Conservation (phyloP, 2,329 filamentous ascomycete species). For the Neonectria hederae region DNA sequence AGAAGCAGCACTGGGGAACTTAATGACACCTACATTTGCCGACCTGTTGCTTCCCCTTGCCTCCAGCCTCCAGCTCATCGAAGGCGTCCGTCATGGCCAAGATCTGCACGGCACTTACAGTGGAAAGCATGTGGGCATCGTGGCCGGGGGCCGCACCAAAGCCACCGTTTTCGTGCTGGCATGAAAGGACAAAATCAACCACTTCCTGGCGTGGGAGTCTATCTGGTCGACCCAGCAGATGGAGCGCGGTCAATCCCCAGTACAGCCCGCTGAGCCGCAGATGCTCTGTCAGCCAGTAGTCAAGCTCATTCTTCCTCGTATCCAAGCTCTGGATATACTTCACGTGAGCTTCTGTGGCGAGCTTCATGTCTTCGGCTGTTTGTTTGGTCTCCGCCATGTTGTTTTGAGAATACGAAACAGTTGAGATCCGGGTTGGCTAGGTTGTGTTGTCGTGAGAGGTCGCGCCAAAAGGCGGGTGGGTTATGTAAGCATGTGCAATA, state of each 20-base stretch:
- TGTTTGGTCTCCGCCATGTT: constrained; percentile 44
- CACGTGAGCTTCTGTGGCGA: constrained; percentile 74
- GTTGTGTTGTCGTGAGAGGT: constrained; percentile 15
- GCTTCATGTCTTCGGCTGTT: constrained; percentile 52
- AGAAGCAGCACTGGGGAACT: constrained; percentile 18
- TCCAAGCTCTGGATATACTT: constrained; percentile 94
- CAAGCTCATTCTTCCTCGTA: constrained; percentile 90
- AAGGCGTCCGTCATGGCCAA: constrained; percentile 87
- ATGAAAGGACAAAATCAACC: constrained; percentile 95
- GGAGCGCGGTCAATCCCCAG: constrained; percentile 91
- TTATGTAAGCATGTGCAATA: constrained; percentile 15
- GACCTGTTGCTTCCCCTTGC: constrained; percentile 73
- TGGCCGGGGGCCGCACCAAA: constrained; percentile 95
- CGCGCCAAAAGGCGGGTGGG: constrained; percentile 5
- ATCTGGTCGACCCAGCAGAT: constrained; percentile 83
- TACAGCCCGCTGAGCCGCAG: constrained; percentile 95
- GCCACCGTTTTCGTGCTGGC: constrained; percentile 86
- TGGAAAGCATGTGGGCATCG: constrained; percentile 96
- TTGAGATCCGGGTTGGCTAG: constrained; percentile 3
- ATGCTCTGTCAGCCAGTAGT: constrained; percentile 98
- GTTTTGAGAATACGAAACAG: constrained; percentile 21
- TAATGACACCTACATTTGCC: constrained; percentile 74
- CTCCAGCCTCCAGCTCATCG: constrained; percentile 78
- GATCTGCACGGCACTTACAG: constrained; percentile 93
- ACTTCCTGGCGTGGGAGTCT: constrained; percentile 83